phyloP scores from a whole-genome alignment of 1,139 yeast species.

The Yamadazyma oceani region DNA sequence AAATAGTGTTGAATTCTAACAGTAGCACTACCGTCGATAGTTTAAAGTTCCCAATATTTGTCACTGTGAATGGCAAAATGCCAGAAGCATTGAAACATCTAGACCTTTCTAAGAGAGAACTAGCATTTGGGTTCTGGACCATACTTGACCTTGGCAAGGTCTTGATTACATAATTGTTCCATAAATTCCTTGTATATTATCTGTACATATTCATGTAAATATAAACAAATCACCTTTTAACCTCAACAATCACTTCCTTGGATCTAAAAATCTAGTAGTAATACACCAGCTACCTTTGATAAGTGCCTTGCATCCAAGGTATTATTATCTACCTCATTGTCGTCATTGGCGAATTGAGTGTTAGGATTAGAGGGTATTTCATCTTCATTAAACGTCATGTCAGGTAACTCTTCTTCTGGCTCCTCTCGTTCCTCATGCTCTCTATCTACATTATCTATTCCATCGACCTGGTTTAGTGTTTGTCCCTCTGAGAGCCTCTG shows the following conservation, averaged over 20 bases:
- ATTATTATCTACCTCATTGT: constrained; percentile 23
- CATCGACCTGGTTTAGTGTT: constrained; percentile 26
- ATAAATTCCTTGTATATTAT: constrained; percentile 1
- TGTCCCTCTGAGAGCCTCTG: constrained; percentile 38
- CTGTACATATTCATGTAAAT: constrained; percentile 2
- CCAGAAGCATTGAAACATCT: constrained; percentile 24
- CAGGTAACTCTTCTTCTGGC: constrained; percentile 22
- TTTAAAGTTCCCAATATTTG: constrained; percentile 30
- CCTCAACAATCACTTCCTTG: neutral
- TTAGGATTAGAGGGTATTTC: constrained; percentile 9
- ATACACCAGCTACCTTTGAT: constrained; percentile 52
- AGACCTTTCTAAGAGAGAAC: constrained; percentile 20
- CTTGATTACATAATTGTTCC: neutral
- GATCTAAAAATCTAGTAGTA: constrained; percentile 52
- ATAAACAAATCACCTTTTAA: no score
- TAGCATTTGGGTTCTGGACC: constrained; percentile 37
- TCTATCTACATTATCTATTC: constrained; percentile 29
- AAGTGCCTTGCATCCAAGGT: constrained; percentile 53
- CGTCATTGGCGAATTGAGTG: constrained; percentile 12
- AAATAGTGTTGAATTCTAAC: constrained; percentile 8
- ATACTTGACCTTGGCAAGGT: constrained; percentile 13
- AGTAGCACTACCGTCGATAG: neutral
- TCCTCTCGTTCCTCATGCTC: constrained; percentile 13
- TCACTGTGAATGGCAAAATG: constrained; percentile 24
- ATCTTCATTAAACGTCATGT: constrained; percentile 17